Base-by-base conservation (phyloP, 2,329 filamentous ascomycete genomes). In the Calonectria naviculata region DNA sequence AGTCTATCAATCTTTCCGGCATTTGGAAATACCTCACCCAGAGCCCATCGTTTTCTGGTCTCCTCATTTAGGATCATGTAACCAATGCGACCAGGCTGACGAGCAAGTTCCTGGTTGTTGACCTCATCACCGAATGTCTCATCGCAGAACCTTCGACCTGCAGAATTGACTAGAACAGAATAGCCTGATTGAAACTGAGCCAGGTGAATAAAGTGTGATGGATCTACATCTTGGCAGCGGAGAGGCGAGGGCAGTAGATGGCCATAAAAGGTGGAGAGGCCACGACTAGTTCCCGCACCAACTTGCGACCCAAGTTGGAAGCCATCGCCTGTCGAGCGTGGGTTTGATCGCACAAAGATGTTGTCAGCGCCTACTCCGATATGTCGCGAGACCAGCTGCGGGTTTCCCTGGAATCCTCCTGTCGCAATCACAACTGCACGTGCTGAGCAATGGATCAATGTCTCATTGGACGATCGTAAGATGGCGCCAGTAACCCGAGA, bases 101-200 rank as follows among this genome's bases (percentile, higher is more conserved):
- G 71, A 8, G 71, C 68, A 12, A 73, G 68, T 5, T 73, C 71
- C 17, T 73, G 68, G 56, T 73, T 73, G 52, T 73, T 73, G 29
- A 73, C 71, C 41, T 73, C 71, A 5, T 71, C 71, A 3, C 71
- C 71, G 4, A 71, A 68, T n/a, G 71, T 73, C 42, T 73, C 71
- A 21, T 73, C 71, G 24, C 71, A 73, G 64, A 73, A 73, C 17
- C 71, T 47, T 15, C 46, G 61, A 1, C 71, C 71, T 1, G 67
- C 34, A 15, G 65, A 47, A 28, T 73, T 73, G 19, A 73, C 71
- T 2, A 73, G 52, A 2, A 73, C 29, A 1, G 71, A 71, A 21
- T 73, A 71, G 5, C 71, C 71, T 2, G 71, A 73, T 28, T 73
- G 71, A 24, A 73, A 73, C 17, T 73, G 71, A 13, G 71, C 71